A percentile compares a stretch with the other conserved stretches of the same genome.
Evolutionary conservation across 306 rosid species (phyloP).

Genomic region (Parietaria judaica): DNA sequence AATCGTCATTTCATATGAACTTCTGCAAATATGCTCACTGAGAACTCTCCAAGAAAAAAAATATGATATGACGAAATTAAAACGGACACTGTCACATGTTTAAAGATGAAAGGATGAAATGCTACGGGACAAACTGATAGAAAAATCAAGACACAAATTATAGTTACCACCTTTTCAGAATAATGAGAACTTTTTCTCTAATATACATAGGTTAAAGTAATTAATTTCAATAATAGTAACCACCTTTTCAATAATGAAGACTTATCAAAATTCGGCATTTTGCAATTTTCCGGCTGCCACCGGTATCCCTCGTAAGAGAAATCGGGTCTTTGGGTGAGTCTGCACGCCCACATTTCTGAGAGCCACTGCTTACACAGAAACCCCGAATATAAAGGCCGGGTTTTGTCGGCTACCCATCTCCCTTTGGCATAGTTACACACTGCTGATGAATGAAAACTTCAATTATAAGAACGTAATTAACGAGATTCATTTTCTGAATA

Average conservation of each 20-base stretch:
- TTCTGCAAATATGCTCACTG: too few relatives aligned
- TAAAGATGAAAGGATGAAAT: background rate
- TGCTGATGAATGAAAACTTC: constrained; percentile 26
- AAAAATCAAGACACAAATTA: background rate
- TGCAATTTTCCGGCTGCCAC: constrained; percentile 78
- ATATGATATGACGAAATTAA: too few relatives aligned
- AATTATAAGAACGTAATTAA: background rate
- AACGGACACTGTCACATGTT: too few relatives aligned
- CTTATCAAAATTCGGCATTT: constrained; percentile 59
- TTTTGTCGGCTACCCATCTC: constrained; percentile 70
- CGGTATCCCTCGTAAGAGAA: constrained; percentile 78
- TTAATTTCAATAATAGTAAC: too few relatives aligned
- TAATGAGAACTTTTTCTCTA: too few relatives aligned
- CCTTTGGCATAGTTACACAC: constrained; percentile 87
- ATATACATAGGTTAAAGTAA: too few relatives aligned
- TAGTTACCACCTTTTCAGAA: too few relatives aligned
- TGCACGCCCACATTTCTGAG: constrained; percentile 88
- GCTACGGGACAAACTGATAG: constrained; percentile 9
- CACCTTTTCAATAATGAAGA: constrained; percentile 68
- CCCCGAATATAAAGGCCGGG: constrained; percentile 76
- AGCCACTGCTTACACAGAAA: constrained; percentile 73
- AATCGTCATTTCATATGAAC: too few relatives aligned
- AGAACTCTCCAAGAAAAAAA: too few relatives aligned
- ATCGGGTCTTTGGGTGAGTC: constrained; percentile 63
- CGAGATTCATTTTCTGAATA: too few relatives aligned